These are phyloP conservation scores for Pisolithus thermaeus DNA, from an alignment of 1,284 basidiomycete species.

Conservation along the genomic window DNA sequence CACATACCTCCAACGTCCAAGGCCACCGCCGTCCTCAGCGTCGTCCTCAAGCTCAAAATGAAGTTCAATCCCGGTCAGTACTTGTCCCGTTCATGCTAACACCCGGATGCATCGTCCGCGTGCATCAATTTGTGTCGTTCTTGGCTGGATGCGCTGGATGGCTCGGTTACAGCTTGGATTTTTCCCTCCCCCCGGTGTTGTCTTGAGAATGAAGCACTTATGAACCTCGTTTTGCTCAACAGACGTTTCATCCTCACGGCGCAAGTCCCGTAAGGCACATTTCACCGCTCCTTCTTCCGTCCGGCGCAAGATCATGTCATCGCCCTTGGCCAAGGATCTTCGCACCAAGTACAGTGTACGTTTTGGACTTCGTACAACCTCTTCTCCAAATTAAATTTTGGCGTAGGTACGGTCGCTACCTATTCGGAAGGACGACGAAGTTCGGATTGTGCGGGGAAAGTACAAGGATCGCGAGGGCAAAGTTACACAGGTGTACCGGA, in stretches of 20 bases:
- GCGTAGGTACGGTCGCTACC: conserved; percentile 84
- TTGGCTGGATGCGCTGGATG: conserved; percentile 49
- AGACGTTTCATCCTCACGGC: conserved; percentile 86
- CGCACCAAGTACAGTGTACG: conserved; percentile 88
- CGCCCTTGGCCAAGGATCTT: conserved; percentile 93
- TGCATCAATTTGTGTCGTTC: conserved; percentile 18
- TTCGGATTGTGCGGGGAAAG: conserved; percentile 92
- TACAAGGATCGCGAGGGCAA: conserved; percentile 99
- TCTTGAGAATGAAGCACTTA: conserved; percentile 14
- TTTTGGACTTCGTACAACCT: conserved; percentile 13
- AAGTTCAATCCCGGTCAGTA: conserved; percentile 74
- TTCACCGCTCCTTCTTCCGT: conserved; percentile 89
- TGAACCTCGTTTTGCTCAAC: conserved; percentile 19
- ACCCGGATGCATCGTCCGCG: conserved; percentile 5
- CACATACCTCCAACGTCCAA: conserved; percentile 12
- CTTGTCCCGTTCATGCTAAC: conserved; percentile 12
- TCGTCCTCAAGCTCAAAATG: conserved; percentile 70
- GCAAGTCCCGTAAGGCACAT: conserved; percentile 97
- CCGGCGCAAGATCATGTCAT: conserved; percentile 98
- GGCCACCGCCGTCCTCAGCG: conserved; percentile 29
- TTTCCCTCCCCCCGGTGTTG: conserved; percentile 22
- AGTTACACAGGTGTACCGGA: conserved; percentile 96
- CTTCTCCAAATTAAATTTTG: not conserved
- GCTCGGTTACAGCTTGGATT: conserved; percentile 39
- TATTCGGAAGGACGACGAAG: conserved; percentile 98